Conservation (phyloP, 202 grass and related monocot species). For the Elaeis oleifera region DNA sequence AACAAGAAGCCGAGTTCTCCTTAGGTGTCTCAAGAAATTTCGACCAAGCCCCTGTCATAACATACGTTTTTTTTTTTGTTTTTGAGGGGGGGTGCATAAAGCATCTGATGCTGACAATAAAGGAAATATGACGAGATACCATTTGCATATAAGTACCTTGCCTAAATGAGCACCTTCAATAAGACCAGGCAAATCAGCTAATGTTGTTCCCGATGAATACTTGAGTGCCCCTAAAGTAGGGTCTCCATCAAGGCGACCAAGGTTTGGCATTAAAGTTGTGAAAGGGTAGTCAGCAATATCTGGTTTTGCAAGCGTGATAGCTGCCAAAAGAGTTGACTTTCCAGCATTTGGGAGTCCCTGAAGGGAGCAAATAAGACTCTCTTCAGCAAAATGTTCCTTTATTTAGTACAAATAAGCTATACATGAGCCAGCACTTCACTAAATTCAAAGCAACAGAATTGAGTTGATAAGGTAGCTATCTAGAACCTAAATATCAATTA, state of each 20-base stretch:
- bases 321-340: constrained; percentile 93
- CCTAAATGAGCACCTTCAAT: constrained; percentile 98
- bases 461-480: too few relatives aligned
- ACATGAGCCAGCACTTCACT: too few relatives aligned
- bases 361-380: constrained; percentile 7
- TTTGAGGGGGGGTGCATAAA: background rate
- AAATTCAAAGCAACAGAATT: too few relatives aligned
- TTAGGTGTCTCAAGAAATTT: constrained; percentile 93
- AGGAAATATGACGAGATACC: constrained; percentile 6
- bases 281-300: constrained; percentile 98
- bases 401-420: too few relatives aligned
- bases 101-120: constrained; percentile 14
- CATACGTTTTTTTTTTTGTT: background rate
- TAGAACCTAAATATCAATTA: too few relatives aligned
- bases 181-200: constrained; percentile 90
- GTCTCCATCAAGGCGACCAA: constrained; percentile 91
- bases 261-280: constrained; percentile 96
- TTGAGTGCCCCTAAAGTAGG: constrained; percentile 72
- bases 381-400: too few relatives aligned
- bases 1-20: constrained; percentile 86
- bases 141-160: constrained; percentile 42
- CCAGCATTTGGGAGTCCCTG: constrained; percentile 99
- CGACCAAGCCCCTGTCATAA: constrained; percentile 78
- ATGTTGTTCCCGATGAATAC: constrained; percentile 85
- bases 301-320: constrained; percentile 85